phyloP scores from a whole-genome alignment of 2,329 filamentous ascomycete species.

The Salinomyces thailandicus region DNA sequence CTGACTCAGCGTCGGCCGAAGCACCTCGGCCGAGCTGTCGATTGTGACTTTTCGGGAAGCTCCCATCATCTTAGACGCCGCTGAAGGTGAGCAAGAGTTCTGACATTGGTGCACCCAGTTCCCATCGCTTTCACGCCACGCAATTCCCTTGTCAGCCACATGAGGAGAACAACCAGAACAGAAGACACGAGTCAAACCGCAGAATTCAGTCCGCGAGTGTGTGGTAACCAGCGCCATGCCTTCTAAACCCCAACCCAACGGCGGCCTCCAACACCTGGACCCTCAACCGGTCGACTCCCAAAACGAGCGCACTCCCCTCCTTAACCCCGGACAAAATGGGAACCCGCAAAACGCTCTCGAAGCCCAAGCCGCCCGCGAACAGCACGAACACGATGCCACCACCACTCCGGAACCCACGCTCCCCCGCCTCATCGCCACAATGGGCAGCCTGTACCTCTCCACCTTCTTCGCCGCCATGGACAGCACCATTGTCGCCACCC shows the following conservation, averaged over 20 bases:
- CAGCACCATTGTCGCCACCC: conserved; percentile 73
- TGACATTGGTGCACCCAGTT: too few relatives aligned
- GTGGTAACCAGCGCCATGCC: too few relatives aligned
- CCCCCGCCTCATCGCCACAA: conserved; percentile 37
- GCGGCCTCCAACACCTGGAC: neutral
- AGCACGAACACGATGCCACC: conserved; percentile 22
- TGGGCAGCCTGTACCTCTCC: conserved; percentile 43
- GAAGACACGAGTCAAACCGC: too few relatives aligned
- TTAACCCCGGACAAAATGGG: conserved; percentile 1
- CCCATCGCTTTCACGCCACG: too few relatives aligned
- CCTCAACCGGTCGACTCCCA: conserved; percentile 3
- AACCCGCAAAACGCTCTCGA: conserved; percentile 11
- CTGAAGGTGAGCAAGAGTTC: too few relatives aligned
- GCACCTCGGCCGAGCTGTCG: too few relatives aligned
- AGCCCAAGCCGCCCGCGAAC: conserved; percentile 24
- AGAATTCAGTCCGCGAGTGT: too few relatives aligned
- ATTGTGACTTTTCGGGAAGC: too few relatives aligned
- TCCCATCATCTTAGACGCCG: too few relatives aligned
- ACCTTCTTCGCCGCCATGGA: conserved; percentile 52
- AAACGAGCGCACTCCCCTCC: conserved; percentile 16
- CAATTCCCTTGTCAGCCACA: too few relatives aligned
- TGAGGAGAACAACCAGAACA: too few relatives aligned
- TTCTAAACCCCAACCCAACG: neutral
- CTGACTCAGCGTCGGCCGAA: too few relatives aligned
- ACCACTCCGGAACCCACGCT: conserved; percentile 33